Evolutionary conservation across 441 rosid genomes (phyloP), one percentile per base, ranked within the genome.

Genomic region (Bruguiera hainesii): DNA sequence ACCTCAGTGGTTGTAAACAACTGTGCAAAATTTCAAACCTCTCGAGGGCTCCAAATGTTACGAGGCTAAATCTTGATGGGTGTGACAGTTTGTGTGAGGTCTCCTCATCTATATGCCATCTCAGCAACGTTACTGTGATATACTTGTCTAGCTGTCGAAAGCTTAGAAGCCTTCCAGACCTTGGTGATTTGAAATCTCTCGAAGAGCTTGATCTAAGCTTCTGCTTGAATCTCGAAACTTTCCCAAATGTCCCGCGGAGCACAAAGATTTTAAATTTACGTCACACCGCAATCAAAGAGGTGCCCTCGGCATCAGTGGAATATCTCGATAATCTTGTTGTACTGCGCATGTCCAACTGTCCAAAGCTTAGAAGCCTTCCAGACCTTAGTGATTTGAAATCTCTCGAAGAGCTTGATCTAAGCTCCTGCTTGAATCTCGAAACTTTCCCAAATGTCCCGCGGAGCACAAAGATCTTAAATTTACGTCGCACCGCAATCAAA

Each of bases 1-100:
- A 11, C 48, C 48, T 39, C 3, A 0, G 1, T 1, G 0, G 4
- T 3, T 39, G 16, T 39, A 0, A 0, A 10, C 48, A 39, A 39
- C 48, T 39, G 48, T 6, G 16, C 48, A 10, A 39, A 11, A 39
- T 39, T 39, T 13, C 4, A 2, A 10, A 2, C 48, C 48, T 39
- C 48, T 39, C 48, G 3, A 0, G 15, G 48, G 48, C 48, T 11
- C 48, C 0, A 39, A 39, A 39, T 39, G 48, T 39, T 0, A 39
- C 0, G 3, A 4, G 13, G 16, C 13, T 39, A 13, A 0, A 0
- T 39, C 16, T 39, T 0, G 0, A 1, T 1, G 1, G 1, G 0
- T 31, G 35, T 31, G 7, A 6, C 8, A 31, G 8, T 31, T 31
- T 6, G 35, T 31, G 9, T 7, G 35, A 31, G 35, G 35, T 31